Conservation (phyloP, 2,329 filamentous ascomycete genomes). For the Fusarium duplospermum region DNA sequence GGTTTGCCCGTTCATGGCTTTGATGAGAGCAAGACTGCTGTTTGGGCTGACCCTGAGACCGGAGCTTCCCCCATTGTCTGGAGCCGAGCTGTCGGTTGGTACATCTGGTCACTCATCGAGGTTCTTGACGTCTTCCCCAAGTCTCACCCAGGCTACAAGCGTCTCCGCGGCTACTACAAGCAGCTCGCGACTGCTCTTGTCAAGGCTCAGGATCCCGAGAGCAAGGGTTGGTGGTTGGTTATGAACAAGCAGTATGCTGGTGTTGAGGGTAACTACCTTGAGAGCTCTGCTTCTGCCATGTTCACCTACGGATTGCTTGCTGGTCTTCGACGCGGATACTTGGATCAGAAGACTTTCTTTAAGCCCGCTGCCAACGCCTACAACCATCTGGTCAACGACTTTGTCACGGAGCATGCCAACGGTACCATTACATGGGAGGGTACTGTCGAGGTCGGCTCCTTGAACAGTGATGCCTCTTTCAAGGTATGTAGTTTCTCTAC, state of each 20-base stretch:
- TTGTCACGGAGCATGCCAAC: slow-evolving; percentile 59
- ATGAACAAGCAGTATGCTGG: slow-evolving; percentile 63
- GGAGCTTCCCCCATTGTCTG: slow-evolving; percentile 65
- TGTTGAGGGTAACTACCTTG: slow-evolving; percentile 67
- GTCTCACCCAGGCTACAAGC: slow-evolving; percentile 49
- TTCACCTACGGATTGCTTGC: slow-evolving; percentile 65
- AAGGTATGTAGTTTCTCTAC: slow-evolving; percentile 51
- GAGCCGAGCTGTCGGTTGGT: slow-evolving; percentile 67
- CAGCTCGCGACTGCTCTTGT: slow-evolving; percentile 39
- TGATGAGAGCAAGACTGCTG: slow-evolving; percentile 59
- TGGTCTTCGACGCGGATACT: slow-evolving; percentile 48
- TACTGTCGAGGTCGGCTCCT: slow-evolving; percentile 63
- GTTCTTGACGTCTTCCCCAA: slow-evolving; percentile 59
- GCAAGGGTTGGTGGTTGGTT: slow-evolving; percentile 68
- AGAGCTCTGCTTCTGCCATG: slow-evolving; percentile 69
- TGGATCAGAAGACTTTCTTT: slow-evolving; percentile 38
- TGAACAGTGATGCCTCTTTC: slow-evolving; percentile 61
- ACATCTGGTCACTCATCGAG: slow-evolving; percentile 63
- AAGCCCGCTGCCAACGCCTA: slow-evolving; percentile 43
- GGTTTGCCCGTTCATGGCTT: slow-evolving; percentile 66
- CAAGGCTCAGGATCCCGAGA: slow-evolving; percentile 54
- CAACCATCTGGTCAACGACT: slow-evolving; percentile 54
- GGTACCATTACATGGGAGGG: slow-evolving; percentile 63
- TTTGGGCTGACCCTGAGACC: slow-evolving; percentile 63
- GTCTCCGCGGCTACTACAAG: slow-evolving; percentile 51